phyloP scores from a whole-genome alignment of 257 asterid genomes.

The Plectranthus barbatus region DNA sequence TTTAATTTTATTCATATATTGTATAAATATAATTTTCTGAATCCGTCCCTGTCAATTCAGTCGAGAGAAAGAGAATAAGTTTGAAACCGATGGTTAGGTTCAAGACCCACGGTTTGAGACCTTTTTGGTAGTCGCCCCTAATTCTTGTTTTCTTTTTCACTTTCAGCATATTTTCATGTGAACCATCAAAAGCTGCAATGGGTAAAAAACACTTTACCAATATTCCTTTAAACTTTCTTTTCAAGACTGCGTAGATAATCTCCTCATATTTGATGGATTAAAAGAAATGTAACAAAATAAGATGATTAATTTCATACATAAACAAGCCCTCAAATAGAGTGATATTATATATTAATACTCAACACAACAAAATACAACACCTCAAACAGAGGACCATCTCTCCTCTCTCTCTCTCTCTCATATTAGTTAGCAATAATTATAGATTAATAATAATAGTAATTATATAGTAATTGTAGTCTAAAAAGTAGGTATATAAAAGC shows the following conservation, averaged over 20 bases:
- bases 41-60: no score
- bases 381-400: no score
- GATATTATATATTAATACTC: background rate
- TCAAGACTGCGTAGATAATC: background rate
- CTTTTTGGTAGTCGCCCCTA: background rate
- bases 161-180: background rate
- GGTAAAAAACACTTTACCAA: background rate
- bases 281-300: no score
- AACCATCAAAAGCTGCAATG: background rate
- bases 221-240: no score
- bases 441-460: background rate
- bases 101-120: background rate
- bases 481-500: background rate
- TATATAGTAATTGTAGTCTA: background rate
- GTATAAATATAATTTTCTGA: no score
- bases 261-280: no score
- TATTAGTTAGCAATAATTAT: slow-evolving; percentile 3
- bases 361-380: background rate
- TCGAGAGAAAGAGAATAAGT: no score
- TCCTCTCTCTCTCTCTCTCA: background rate
- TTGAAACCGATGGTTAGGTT: no score
- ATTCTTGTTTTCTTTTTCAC: background rate
- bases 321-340: slow-evolving; percentile 19
- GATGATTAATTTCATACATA: background rate
- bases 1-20: no score